phyloP scores from a whole-genome alignment of 441 rosid genomes.

The Codiaeum variegatum region DNA sequence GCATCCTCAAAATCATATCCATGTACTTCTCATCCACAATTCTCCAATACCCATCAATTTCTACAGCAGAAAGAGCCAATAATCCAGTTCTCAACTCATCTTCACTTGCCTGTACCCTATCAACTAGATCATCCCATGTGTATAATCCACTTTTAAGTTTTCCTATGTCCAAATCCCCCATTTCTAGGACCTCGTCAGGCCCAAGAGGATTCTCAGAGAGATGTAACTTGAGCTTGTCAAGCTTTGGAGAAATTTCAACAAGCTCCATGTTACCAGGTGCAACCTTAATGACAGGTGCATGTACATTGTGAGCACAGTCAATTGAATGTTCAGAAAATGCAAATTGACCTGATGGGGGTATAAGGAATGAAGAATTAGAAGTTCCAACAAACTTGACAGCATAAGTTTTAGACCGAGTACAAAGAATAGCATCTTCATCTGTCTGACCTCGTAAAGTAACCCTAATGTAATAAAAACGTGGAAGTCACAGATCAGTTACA shows the following conservation, averaged over 20 bases:
- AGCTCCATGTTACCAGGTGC: slow-evolving; percentile 80
- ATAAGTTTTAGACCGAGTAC: slow-evolving; percentile 75
- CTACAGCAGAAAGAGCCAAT: slow-evolving; percentile 61
- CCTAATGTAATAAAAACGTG: slow-evolving; percentile 29
- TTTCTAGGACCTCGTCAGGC: slow-evolving; percentile 36
- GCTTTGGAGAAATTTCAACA: slow-evolving; percentile 76
- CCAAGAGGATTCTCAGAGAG: slow-evolving; percentile 50
- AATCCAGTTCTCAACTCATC: slow-evolving; percentile 59
- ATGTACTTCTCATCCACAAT: slow-evolving; percentile 60
- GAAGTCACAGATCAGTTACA: background rate
- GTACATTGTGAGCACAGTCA: slow-evolving; percentile 24
- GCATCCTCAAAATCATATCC: slow-evolving; percentile 58
- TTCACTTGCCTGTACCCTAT: slow-evolving; percentile 76
- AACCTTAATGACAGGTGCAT: slow-evolving; percentile 50
- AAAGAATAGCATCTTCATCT: slow-evolving; percentile 84
- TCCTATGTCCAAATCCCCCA: slow-evolving; percentile 29
- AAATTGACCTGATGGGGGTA: slow-evolving; percentile 51
- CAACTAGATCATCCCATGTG: slow-evolving; percentile 65
- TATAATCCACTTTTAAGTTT: slow-evolving; percentile 31
- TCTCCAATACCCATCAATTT: slow-evolving; percentile 88
- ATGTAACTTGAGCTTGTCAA: slow-evolving; percentile 67
- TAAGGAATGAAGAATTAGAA: slow-evolving; percentile 71
- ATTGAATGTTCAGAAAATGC: slow-evolving; percentile 17
- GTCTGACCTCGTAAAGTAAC: slow-evolving; percentile 73
- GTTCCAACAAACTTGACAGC: slow-evolving; percentile 75